Evolutionary conservation across 768 basidiomycete species (phyloP).

Genomic region (Collybiopsis confluens): DNA sequence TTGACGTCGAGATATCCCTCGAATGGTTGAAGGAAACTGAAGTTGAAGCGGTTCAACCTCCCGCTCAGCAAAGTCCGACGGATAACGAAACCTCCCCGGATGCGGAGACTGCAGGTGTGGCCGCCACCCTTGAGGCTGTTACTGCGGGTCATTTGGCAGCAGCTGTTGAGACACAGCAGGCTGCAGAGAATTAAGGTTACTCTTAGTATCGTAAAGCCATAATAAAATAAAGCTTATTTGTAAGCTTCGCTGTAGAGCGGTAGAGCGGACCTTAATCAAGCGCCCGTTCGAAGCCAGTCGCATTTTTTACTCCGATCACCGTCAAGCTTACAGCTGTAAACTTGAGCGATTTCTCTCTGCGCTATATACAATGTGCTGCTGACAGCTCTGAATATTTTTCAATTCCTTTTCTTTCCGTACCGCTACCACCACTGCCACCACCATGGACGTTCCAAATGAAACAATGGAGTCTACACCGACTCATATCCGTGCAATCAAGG

Average conservation of each 20-base stretch:
- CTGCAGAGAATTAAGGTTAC: constrained; percentile 16
- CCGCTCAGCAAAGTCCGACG: constrained; percentile 18
- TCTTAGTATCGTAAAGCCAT: too few species aligned
- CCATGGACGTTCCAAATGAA: constrained; percentile 73
- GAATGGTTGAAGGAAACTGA: constrained; percentile 34
- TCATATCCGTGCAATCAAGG: constrained; percentile 34
- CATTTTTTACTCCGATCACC: constrained; percentile 1
- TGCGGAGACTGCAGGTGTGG: constrained; percentile 24
- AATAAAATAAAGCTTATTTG: too few species aligned
- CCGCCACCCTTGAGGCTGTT: constrained; percentile 27
- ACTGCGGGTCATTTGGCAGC: constrained; percentile 17
- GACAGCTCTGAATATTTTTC: not conserved
- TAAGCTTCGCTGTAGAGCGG: too few species aligned
- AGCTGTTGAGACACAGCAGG: constrained; percentile 30
- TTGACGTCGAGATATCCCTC: constrained; percentile 65
- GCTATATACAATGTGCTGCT: constrained; percentile 1
- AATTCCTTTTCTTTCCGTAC: too few species aligned
- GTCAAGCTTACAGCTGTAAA: not conserved
- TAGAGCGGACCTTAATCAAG: too few species aligned
- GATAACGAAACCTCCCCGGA: constrained; percentile 15
- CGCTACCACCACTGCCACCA: constrained; percentile 88
- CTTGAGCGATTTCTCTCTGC: not conserved
- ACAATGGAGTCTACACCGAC: constrained; percentile 14
- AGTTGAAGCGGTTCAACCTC: constrained; percentile 20
- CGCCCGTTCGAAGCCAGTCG: not conserved